Conservation (phyloP, 208 protist species). For the Leishmania tropica region DNA sequence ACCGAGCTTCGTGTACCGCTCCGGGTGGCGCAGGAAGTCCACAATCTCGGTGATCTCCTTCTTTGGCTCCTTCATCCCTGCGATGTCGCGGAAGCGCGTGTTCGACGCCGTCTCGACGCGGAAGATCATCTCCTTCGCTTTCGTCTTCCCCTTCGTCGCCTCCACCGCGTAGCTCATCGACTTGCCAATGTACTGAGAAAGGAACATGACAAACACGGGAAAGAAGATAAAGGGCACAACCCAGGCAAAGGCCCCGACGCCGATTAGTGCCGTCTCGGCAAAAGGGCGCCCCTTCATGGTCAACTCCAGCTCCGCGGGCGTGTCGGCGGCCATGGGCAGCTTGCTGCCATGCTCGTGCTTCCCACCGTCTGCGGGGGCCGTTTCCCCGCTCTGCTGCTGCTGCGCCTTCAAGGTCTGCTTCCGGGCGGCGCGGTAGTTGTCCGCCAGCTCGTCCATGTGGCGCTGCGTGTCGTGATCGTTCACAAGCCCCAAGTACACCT, state of each 20-base stretch:
- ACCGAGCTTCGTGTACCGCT: slow-evolving; percentile 75
- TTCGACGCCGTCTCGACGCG: slow-evolving; percentile 49
- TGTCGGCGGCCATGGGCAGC: slow-evolving; percentile 9
- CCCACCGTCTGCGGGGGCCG: background rate
- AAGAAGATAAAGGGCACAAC: slow-evolving; percentile 85
- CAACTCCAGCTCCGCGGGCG: slow-evolving; percentile 43
- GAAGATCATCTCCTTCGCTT: slow-evolving; percentile 75
- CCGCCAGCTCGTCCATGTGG: slow-evolving; percentile 45
- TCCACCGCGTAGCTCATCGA: slow-evolving; percentile 53
- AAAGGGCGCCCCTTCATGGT: slow-evolving; percentile 48
- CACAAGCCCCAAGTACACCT: slow-evolving; percentile 57
- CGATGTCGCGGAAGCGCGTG: slow-evolving; percentile 83
- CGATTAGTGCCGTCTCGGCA: slow-evolving; percentile 64
- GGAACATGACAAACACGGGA: slow-evolving; percentile 78
- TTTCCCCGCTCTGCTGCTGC: slow-evolving; percentile 26
- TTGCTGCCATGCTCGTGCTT: slow-evolving; percentile 1
- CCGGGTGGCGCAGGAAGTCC: slow-evolving; percentile 93
- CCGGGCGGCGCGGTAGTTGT: slow-evolving; percentile 33
- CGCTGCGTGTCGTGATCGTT: slow-evolving; percentile 68
- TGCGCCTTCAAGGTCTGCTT: slow-evolving; percentile 15
- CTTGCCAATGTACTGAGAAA: slow-evolving; percentile 71
- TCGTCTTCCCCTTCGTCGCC: slow-evolving; percentile 49
- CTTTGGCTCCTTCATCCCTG: slow-evolving; percentile 96
- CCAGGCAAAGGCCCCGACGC: slow-evolving; percentile 73
- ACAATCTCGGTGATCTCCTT: slow-evolving; percentile 97